Base-by-base conservation (phyloP, 768 basidiomycete species). In the Lactifluus piperatus region DNA sequence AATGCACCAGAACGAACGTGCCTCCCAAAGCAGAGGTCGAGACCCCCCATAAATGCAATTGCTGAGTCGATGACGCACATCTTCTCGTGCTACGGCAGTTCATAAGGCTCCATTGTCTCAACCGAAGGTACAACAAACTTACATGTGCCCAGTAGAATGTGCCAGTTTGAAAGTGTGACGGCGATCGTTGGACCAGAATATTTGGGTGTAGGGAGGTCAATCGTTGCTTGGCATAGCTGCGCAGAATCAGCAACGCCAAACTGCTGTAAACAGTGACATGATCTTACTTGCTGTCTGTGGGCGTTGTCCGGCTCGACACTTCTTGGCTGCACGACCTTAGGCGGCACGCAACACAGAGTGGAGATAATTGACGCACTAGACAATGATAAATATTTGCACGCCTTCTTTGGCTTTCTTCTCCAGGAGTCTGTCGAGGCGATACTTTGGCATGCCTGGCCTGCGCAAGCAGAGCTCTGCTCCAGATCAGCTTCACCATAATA, bases 131-230 rank as follows among this genome's bases (percentile, higher is more conserved):
- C 14, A 26, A 14, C 3, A 39, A 13, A 73, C 86, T 65, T 68
- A 95, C 94, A 74, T 98, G 97, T 27, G 95, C 94, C 97, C 97
- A 99, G 69, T 97, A 94, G 70, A 95, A 93, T 2, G 94, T 98
- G 13, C 94, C 94, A 0, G 94, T 97, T 69, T 92, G 88, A 71
- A 97, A 93, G 72, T 99, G 97, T 2, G 92, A 95, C 0, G 97
- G 97, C 5, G 95, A 97, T 26, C 97, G 84, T 69, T 99, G 97
- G 2, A 98, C 85, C 83, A 94, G 85, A 54, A 99, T 88, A 71
- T 98, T 97, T 4, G 85, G 83, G 69, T 98, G 95, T 13, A 99
- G 73, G 0, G 77, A 79, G 22, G 79, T 79, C 27, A 99, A 71
- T 29, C 81, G 80, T 65, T 90, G 88, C 68, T 99, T 99, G 29